Conservation (phyloP, 768 basidiomycete genomes). For the Suillus subalutaceus region DNA sequence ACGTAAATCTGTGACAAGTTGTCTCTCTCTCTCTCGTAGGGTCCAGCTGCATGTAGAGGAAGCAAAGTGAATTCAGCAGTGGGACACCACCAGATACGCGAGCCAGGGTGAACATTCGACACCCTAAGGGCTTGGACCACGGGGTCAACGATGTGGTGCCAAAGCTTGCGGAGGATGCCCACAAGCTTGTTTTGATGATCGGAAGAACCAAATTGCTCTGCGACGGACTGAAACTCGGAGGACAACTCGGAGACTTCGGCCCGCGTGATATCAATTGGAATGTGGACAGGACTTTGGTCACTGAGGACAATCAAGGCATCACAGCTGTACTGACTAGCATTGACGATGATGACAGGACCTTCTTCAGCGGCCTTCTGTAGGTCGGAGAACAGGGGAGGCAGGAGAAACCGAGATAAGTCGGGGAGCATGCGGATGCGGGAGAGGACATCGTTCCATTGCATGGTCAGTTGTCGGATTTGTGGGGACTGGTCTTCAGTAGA, state of each 20-base stretch:
- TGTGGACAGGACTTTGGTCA: constrained; percentile 8
- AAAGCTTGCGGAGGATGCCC: constrained; percentile 23
- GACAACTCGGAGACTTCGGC: constrained; percentile 16
- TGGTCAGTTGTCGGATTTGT: background rate
- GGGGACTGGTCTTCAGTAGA: background rate
- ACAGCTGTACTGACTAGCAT: constrained; percentile 13
- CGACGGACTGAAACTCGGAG: constrained; percentile 7
- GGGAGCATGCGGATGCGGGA: constrained; percentile 16
- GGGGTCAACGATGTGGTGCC: constrained; percentile 27
- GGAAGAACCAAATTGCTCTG: constrained; percentile 9
- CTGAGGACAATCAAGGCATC: constrained; percentile 19
- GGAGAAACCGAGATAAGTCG: constrained; percentile 18
- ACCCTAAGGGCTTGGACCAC: constrained; percentile 18
- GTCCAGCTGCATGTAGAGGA: constrained; percentile 37
- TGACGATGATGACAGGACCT: constrained; percentile 23
- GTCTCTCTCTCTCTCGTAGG: constrained; percentile 19
- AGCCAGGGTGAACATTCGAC: constrained; percentile 15
- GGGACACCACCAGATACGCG: constrained; percentile 37
- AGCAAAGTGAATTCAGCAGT: constrained; percentile 33
- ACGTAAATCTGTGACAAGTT: constrained; percentile 25
- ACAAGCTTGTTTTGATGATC: constrained; percentile 20
- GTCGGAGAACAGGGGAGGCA: constrained; percentile 9
- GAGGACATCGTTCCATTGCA: constrained; percentile 14
- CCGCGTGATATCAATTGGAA: constrained; percentile 11
- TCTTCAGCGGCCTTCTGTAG: constrained; percentile 14